phyloP scores from a whole-genome alignment of 495 filamentous ascomycete species.

The Penicillium verhagenii region DNA sequence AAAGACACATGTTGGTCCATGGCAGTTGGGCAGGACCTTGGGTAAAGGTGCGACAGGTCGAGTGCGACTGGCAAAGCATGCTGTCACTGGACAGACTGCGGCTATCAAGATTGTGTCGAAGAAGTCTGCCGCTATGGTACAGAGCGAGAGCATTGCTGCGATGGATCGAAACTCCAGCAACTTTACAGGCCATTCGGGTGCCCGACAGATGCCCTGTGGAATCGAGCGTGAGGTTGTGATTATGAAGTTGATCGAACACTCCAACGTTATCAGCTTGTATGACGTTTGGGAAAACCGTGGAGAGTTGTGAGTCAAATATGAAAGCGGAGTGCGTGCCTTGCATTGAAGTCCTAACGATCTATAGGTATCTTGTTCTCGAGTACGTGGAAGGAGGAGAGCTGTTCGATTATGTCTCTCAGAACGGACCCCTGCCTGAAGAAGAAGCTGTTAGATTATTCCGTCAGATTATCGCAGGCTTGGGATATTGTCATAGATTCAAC shows the following conservation, averaged over 20 bases:
- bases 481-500: slow-evolving; percentile 88
- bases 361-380: slow-evolving; percentile 94
- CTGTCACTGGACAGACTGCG: slow-evolving; percentile 67
- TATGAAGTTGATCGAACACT: slow-evolving; percentile 93
- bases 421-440: slow-evolving; percentile 67
- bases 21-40: slow-evolving; percentile 83
- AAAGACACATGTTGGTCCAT: slow-evolving; percentile 84
- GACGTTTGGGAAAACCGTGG: slow-evolving; percentile 96
- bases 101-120: slow-evolving; percentile 94
- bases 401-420: slow-evolving; percentile 71
- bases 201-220: slow-evolving; percentile 72
- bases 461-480: slow-evolving; percentile 87
- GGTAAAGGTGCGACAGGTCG: slow-evolving; percentile 82
- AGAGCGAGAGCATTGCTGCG: slow-evolving; percentile 73
- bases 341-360: no score
- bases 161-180: slow-evolving; percentile 59
- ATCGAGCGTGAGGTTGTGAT: slow-evolving; percentile 93
- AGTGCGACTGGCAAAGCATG: slow-evolving; percentile 79
- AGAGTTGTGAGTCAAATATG: slow-evolving; percentile 88
- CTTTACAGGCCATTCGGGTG: slow-evolving; percentile 31
- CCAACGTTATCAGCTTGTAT: slow-evolving; percentile 83
- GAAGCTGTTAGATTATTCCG: slow-evolving; percentile 84
- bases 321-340: no score
- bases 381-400: slow-evolving; percentile 90
- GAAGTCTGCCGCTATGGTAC: slow-evolving; percentile 64